phyloP scores from a whole-genome alignment of 306 rosid species.

The Astragalus glycyphyllos region DNA sequence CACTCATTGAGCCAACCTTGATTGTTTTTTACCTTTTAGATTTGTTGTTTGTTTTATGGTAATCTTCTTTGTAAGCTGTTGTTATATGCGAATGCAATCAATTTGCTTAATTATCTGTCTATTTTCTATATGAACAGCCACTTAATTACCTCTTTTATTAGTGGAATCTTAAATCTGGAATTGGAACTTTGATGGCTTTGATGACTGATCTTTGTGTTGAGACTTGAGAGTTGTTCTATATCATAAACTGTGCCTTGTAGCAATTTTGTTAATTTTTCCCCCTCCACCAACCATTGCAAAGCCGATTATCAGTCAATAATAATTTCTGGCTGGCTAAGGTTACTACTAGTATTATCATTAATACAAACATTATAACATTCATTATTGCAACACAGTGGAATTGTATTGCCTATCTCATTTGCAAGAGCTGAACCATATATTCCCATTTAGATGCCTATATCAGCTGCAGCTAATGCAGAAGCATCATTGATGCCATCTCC shows the following conservation, averaged over 20 bases:
- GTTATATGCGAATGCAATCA: conserved; percentile 24
- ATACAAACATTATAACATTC: conserved; percentile 7
- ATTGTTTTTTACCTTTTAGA: not conserved
- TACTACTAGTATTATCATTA: not conserved
- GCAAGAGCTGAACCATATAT: conserved; percentile 90
- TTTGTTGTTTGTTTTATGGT: conserved; percentile 19
- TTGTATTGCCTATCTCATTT: conserved; percentile 67
- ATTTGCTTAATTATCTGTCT: not conserved
- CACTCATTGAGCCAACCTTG: conserved; percentile 15
- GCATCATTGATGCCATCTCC: conserved; percentile 95
- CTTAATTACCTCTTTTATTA: not conserved
- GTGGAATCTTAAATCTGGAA: conserved; percentile 11
- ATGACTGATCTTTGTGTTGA: not conserved
- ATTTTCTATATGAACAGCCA: not conserved
- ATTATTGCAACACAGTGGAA: conserved; percentile 44
- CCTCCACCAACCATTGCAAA: no score
- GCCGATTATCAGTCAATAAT: conserved; percentile 45
- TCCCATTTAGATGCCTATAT: conserved; percentile 93
- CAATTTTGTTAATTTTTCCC: no score
- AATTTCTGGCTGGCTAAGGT: conserved; percentile 33
- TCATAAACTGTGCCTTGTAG: no score
- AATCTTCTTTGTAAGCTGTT: conserved; percentile 7
- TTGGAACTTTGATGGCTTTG: conserved; percentile 16
- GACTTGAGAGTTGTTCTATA: no score
- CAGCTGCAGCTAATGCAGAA: conserved; percentile 87